Evolutionary conservation across 2,329 filamentous ascomycete species (phyloP).

Genomic region (Fusarium sp.): DNA sequence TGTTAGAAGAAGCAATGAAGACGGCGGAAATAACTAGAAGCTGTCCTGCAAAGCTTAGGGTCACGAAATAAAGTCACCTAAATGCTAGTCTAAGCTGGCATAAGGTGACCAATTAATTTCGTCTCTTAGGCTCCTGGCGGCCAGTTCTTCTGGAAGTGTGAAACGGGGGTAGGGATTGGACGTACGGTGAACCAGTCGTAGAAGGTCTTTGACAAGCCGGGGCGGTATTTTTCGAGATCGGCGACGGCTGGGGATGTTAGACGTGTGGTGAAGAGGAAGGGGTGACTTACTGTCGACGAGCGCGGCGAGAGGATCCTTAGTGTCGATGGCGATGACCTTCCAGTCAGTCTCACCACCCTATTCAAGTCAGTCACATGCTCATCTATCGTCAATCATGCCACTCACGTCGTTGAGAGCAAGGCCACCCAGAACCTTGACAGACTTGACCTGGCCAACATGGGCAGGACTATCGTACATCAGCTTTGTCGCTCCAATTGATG

Average conservation of each 20-base stretch:
- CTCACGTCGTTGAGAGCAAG: slow-evolving; percentile 55
- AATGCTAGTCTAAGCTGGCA: not conserved
- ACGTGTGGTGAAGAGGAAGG: accelerated
- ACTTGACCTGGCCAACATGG: slow-evolving; percentile 55
- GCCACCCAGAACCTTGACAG: slow-evolving; percentile 57
- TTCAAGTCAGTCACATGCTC: accelerated
- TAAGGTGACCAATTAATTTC: not conserved
- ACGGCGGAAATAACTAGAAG: no score
- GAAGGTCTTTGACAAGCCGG: slow-evolving; percentile 51
- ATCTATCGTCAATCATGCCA: accelerated
- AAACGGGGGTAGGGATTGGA: no score
- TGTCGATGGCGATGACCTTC: slow-evolving; percentile 56
- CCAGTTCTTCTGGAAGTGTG: no score
- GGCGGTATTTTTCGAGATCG: slow-evolving; percentile 55
- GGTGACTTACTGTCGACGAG: slow-evolving; percentile 50
- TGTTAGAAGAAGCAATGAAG: not conserved
- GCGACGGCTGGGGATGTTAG: slow-evolving; percentile 48
- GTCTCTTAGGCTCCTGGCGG: not conserved
- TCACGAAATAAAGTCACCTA: accelerated
- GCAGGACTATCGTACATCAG: slow-evolving; percentile 35
- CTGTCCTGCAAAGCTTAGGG: accelerated
- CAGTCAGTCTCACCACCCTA: slow-evolving; percentile 54
- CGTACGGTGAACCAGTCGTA: slow-evolving; percentile 56
- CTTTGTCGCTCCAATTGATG: accelerated
- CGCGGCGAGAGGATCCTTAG: slow-evolving; percentile 54